Evolutionary conservation across 805 yeast genomes (phyloP).

Genomic region (Komagataella populi): DNA sequence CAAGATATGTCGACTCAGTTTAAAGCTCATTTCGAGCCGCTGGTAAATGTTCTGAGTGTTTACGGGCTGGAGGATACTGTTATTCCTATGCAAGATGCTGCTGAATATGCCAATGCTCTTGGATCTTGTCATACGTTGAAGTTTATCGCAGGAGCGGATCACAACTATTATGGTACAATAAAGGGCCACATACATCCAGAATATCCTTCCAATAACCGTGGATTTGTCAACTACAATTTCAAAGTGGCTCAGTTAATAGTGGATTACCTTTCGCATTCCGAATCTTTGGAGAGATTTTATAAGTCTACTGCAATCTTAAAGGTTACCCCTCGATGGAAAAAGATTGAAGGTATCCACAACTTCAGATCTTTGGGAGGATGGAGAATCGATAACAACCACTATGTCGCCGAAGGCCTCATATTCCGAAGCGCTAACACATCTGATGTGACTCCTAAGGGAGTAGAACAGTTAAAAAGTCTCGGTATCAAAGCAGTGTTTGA

Average conservation of each 20-base stretch:
- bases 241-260: slow-evolving; percentile 34
- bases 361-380: slow-evolving; percentile 80
- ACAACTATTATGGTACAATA: slow-evolving; percentile 53
- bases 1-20: slow-evolving; percentile 30
- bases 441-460: slow-evolving; percentile 37
- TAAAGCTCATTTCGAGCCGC: slow-evolving; percentile 22
- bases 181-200: slow-evolving; percentile 16
- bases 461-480: slow-evolving; percentile 22
- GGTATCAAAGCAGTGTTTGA: slow-evolving; percentile 50
- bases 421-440: slow-evolving; percentile 56
- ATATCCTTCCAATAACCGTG: slow-evolving; percentile 29
- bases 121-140: slow-evolving; percentile 42
- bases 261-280: slow-evolving; percentile 26
- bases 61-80: slow-evolving; percentile 60
- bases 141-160: slow-evolving; percentile 62
- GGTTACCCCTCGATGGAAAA: slow-evolving; percentile 40
- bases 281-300: slow-evolving; percentile 41
- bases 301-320: slow-evolving; percentile 21
- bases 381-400: slow-evolving; percentile 23
- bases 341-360: slow-evolving; percentile 54
- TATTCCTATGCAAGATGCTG: slow-evolving; percentile 52
- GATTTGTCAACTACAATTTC: slow-evolving; percentile 44
- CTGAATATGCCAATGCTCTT: slow-evolving; percentile 42
- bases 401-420: slow-evolving; percentile 37
- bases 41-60: slow-evolving; percentile 43